These are phyloP conservation scores for Coemansia brasiliensis DNA, from an alignment of 192 early-diverging fungal species.

Conservation along the genomic window DNA sequence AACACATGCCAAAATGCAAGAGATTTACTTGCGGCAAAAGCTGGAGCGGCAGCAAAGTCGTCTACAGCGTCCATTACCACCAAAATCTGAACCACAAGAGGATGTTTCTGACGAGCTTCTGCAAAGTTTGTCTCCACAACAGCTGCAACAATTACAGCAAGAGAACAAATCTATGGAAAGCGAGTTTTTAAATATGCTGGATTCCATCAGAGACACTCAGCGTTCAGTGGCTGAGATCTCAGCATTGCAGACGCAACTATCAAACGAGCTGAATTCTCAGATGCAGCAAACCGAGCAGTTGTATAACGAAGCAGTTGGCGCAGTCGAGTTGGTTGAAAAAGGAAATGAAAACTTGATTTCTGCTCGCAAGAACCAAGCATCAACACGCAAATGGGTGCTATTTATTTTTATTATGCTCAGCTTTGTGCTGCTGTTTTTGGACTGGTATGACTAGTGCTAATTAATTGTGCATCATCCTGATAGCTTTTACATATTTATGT, in stretches of 20 bases:
- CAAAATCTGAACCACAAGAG: background rate
- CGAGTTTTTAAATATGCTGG: conserved; percentile 69
- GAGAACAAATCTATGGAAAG: conserved; percentile 70
- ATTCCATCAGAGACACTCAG: conserved; percentile 67
- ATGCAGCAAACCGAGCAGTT: conserved; percentile 71
- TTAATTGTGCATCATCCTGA: background rate
- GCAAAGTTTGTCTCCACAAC: conserved; percentile 54
- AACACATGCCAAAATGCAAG: conserved; percentile 72
- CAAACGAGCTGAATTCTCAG: conserved; percentile 70
- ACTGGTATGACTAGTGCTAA: conserved; percentile 68
- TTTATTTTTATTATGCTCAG: conserved; percentile 70
- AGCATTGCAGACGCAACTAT: conserved; percentile 65
- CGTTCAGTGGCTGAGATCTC: conserved; percentile 69
- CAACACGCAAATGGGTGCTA: conserved; percentile 74
- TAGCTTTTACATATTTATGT: too few species aligned
- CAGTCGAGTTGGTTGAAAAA: conserved; percentile 61
- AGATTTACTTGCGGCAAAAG: conserved; percentile 63
- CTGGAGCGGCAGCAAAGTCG: conserved; percentile 64
- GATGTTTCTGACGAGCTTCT: conserved; percentile 48
- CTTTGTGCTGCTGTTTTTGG: conserved; percentile 71
- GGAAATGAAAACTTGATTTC: conserved; percentile 68
- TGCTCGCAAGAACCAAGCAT: conserved; percentile 63
- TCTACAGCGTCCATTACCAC: conserved; percentile 10
- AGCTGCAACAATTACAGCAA: conserved; percentile 63
- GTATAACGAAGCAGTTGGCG: conserved; percentile 69